Percentiles rank a stretch among this genome's conserved stretches.
phyloP scores from a whole-genome alignment of 2,329 filamentous ascomycete genomes.

The Talaromyces verruculosus region DNA sequence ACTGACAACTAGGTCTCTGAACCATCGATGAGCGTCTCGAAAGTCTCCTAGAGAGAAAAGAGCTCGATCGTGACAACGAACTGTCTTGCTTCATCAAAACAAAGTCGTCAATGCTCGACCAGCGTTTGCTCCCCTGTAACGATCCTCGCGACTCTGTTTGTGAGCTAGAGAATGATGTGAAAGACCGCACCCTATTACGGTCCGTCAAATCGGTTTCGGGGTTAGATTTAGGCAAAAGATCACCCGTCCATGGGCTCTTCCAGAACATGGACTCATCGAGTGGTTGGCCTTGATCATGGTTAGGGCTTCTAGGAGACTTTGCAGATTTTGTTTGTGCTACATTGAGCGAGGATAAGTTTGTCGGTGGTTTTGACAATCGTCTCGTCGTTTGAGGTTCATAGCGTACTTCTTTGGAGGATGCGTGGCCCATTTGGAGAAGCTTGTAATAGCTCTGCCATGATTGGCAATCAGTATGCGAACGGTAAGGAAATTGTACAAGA shows the following conservation, averaged over 20 bases:
- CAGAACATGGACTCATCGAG: constrained; percentile 27
- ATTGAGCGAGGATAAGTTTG: constrained; percentile 26
- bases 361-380: constrained; percentile 40
- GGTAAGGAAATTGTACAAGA: background rate
- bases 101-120: constrained; percentile 18
- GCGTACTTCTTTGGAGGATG: constrained; percentile 34
- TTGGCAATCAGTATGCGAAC: background rate
- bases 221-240: constrained; percentile 26
- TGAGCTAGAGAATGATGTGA: constrained; percentile 25
- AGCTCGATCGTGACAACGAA: constrained; percentile 18
- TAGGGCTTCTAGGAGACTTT: background rate
- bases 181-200: constrained; percentile 26
- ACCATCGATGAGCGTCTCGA: constrained; percentile 12
- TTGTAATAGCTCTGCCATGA: background rate
- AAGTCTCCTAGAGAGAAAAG: constrained; percentile 19
- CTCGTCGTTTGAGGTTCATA: constrained; percentile 37
- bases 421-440: constrained; percentile 37
- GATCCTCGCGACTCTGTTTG: constrained; percentile 12
- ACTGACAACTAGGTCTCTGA: constrained; percentile 9
- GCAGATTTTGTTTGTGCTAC: constrained; percentile 7
- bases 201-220: constrained; percentile 20
- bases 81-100: constrained; percentile 13
- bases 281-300: constrained; percentile 3
- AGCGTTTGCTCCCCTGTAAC: constrained; percentile 17
- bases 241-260: constrained; percentile 40